Base-by-base conservation (phyloP, 192 early-diverging fungal species). In the Entomortierella chlamydospora region DNA sequence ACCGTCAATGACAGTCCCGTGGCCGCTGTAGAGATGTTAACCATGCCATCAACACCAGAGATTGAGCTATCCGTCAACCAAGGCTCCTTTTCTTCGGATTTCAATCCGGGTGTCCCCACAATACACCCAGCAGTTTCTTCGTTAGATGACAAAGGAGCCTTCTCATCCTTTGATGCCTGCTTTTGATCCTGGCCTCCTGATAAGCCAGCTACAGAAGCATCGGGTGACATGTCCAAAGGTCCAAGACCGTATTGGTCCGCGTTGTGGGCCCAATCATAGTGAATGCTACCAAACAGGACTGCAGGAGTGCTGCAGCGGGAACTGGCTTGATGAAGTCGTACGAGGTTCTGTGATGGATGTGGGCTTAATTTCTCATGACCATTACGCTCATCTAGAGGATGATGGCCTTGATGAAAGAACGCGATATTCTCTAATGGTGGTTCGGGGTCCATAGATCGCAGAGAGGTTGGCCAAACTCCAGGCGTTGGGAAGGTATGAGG, bases 241-340 rank as follows among this genome's bases (percentile, higher is more conserved):
- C 72, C 72, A 49, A 39, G 60, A 7, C 72, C 64, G 10, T 47
- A 42, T 10, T 53, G 47, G n/a, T 51, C 43, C 33, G 1, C 17
- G 11, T 12, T 29, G 23, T 60, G 62, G 10, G 25, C 17, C 72
- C 72, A 67, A 39, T 56, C 73, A 49, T 57, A 57, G 2, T 12
- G 65, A 17, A 59, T 57, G 22, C 25, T 41, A 4, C 57, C 58
- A 49, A 41, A 34, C 51, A 68, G 37, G 12, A 68, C 33, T 30
- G 64, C 64, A 4, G 73, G 73, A 20, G 73, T 62, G 34, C 65
- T 76, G 34, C 73, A 68, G n/a, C 73, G 73, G 28, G 25, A 23
- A 37, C 47, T 43, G 30, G 45, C 2, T 13, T 28, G 9, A n/a
- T 34, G 28, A n/a, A 53, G 18, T 7, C 22, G 4, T 12, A 47